Base-by-base conservation (phyloP, 176 grass and related monocot species). In the Coix lacrymajobi region DNA sequence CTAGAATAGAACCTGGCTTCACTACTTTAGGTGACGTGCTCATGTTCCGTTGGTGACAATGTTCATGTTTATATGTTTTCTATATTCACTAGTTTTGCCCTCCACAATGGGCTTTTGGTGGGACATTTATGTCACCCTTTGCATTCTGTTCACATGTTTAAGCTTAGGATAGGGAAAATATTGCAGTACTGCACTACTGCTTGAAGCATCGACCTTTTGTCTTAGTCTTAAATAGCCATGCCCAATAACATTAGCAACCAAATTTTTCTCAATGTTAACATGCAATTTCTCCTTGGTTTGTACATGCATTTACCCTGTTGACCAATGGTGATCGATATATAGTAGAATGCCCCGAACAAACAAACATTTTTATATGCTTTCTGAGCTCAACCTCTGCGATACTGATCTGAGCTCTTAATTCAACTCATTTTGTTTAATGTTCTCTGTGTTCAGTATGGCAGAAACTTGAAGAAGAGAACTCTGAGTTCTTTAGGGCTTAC, bases 381-480 rank as follows among this genome's bases (percentile, higher is more conserved):
- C 54, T 79, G 45, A 80, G n/a, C 34, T 61, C 22, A 68, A 48
- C 20, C 66, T 67, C 9, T 76, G 49, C 20, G 15, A 68, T 76
- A 24, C 70, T 34, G 4, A 37, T 73, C 38, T 56, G 44, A 38
- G 41, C 77, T 81, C 24, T 66, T 4, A 56, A 73, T n/a, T 46
- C 14, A 66, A 25, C 73, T 86, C 16, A 71, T 79, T 87, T 78
- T 69, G 9, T 36, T 80, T 79, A 51, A 63, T 81, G 39, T 70
- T 76, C 64, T 81, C 76, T 75, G 22, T 89, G 40, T 92, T 87
- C 89, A 99, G 97, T 99, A 75, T 99, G 97, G 97, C 93, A 99
- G 83, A 99, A 99, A 82, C 93, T 99, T 2, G 97, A 99, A 82
- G 97, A 99, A 90, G 93, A 99, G 76, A 99, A 99, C 56, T 85